Evolutionary conservation across 2,329 filamentous ascomycete species (phyloP).

Genomic region (Xylaria sp.): DNA sequence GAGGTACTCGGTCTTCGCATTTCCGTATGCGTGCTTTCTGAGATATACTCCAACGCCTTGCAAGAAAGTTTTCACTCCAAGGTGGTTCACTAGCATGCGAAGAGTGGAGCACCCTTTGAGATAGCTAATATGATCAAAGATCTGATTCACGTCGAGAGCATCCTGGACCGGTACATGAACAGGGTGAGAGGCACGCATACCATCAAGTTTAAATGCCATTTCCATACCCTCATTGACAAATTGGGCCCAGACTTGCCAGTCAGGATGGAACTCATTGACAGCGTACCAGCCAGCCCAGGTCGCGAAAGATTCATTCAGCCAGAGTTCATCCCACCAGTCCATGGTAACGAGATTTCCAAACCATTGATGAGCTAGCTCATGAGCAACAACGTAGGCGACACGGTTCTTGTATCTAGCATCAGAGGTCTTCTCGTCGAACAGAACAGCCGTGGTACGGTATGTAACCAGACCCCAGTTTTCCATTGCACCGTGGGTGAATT

Average conservation of each 20-base stretch:
- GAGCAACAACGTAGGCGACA: conserved; percentile 97
- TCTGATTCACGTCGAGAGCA: conserved; percentile 95
- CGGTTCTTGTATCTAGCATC: conserved; percentile 92
- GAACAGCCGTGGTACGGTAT: conserved; percentile 91
- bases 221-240: conserved; percentile 97
- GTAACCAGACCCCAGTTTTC: conserved; percentile 98
- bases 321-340: conserved; percentile 96
- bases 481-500: conserved; percentile 90
- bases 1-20: conserved; percentile 90
- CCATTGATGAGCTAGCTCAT: conserved; percentile 97
- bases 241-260: conserved; percentile 98
- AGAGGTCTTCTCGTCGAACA: conserved; percentile 94
- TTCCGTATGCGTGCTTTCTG: conserved; percentile 85
- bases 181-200: conserved; percentile 89
- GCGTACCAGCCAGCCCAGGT: conserved; percentile 98
- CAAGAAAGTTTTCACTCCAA: conserved; percentile 88
- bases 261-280: conserved; percentile 89
- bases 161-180: conserved; percentile 96
- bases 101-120: conserved; percentile 96
- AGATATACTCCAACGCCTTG: conserved; percentile 91
- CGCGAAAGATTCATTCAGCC: conserved; percentile 96
- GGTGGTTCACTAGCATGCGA: conserved; percentile 92
- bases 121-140: conserved; percentile 97
- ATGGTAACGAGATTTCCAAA: conserved; percentile 95
- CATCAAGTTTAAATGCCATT: conserved; percentile 88